phyloP scores from a whole-genome alignment of 257 asterid genomes.

The Pogostemon cablin region DNA sequence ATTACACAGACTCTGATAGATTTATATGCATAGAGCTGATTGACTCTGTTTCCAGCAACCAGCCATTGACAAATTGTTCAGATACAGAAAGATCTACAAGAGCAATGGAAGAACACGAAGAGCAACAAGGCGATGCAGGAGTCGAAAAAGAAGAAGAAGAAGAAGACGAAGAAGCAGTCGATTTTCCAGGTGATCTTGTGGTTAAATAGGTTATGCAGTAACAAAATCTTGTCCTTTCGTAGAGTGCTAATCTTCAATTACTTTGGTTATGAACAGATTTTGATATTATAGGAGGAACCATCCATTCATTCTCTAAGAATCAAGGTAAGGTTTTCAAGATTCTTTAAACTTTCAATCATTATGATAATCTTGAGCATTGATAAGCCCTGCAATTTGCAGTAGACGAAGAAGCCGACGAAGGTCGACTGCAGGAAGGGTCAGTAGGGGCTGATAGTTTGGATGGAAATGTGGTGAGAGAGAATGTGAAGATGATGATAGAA shows the following conservation, averaged over 20 bases:
- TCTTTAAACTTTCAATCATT: neutral
- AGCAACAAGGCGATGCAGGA: neutral
- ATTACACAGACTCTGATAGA: slow-evolving; percentile 36
- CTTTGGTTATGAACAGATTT: no score
- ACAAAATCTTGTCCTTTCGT: neutral
- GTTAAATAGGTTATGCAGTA: neutral
- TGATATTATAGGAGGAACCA: no score
- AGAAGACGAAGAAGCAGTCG: neutral
- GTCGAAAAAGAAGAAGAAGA: neutral
- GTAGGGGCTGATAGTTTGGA: slow-evolving; percentile 52
- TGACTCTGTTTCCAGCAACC: slow-evolving; percentile 3
- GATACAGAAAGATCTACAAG: neutral
- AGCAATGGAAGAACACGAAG: neutral
- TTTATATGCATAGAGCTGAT: slow-evolving; percentile 47
- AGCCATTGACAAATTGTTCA: neutral
- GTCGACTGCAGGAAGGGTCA: slow-evolving; percentile 25
- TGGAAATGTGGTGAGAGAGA: slow-evolving; percentile 23
- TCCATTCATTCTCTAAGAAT: no score
- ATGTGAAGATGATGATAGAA: neutral
- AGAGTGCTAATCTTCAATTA: neutral
- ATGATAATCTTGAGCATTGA: slow-evolving; percentile 1
- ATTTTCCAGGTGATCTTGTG: slow-evolving; percentile 24
- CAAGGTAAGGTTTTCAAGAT: no score
- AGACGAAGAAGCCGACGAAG: no score
- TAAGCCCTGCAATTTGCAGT: neutral